A percentile compares a stretch with the other conserved stretches of the same genome.
Evolutionary conservation across 2,329 filamentous ascomycete species (phyloP).

Genomic region (Calonectria crousiana): DNA sequence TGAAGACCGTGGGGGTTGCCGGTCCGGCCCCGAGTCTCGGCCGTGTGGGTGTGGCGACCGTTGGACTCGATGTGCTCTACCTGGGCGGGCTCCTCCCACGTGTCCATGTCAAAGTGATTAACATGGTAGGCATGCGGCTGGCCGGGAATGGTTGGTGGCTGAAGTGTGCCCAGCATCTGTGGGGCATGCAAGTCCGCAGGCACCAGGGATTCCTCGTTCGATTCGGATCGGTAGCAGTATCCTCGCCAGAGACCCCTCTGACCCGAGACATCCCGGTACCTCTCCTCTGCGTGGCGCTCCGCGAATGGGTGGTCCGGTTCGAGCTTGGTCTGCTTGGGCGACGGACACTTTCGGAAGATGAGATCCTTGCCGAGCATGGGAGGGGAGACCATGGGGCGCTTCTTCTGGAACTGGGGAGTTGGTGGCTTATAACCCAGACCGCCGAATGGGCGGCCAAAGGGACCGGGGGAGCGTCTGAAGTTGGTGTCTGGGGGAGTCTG

Average conservation of each 20-base stretch:
- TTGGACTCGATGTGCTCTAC: constrained; percentile 44
- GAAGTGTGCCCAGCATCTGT: constrained; percentile 64
- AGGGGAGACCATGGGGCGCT: constrained; percentile 72
- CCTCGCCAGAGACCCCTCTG: constrained; percentile 82
- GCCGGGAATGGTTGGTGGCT: constrained; percentile 53
- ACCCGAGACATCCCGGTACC: constrained; percentile 67
- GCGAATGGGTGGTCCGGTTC: constrained; percentile 79
- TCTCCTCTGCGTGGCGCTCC: constrained; percentile 60
- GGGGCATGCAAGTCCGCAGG: constrained; percentile 59
- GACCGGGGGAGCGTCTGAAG: constrained; percentile 51
- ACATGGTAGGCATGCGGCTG: constrained; percentile 47
- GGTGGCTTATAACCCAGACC: constrained; percentile 51
- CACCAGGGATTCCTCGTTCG: constrained; percentile 53
- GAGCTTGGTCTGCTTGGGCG: constrained; percentile 86
- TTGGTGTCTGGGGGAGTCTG: constrained; percentile 56
- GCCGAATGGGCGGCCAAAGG: constrained; percentile 60
- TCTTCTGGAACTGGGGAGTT: constrained; percentile 54
- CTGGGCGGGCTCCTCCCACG: constrained; percentile 54
- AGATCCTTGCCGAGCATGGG: constrained; percentile 91
- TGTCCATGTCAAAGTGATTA: constrained; percentile 23
- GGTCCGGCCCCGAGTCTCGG: constrained; percentile 44
- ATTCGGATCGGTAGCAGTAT: constrained; percentile 67
- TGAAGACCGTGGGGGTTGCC: constrained; percentile 59
- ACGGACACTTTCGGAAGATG: constrained; percentile 82
- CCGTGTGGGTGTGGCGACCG: constrained; percentile 29